These are phyloP conservation scores for Salix koriyanagi DNA, from an alignment of 345 rosid species.

Conservation along the genomic window DNA sequence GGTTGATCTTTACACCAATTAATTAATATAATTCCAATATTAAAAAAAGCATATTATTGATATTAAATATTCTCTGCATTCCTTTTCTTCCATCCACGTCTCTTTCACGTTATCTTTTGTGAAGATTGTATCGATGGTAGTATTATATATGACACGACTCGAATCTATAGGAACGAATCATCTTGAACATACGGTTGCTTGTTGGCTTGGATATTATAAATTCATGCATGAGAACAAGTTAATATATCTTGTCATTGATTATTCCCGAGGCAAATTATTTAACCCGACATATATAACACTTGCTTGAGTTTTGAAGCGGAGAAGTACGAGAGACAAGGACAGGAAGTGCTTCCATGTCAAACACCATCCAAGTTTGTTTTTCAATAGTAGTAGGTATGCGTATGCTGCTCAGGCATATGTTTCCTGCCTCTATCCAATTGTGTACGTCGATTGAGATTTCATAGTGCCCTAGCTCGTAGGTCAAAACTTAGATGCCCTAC, in stretches of 20 bases:
- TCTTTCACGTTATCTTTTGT: constrained; percentile 4
- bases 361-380: neutral
- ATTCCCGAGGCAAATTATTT: too few species aligned
- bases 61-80: too few species aligned
- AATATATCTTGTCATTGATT: too few species aligned
- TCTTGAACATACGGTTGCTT: neutral
- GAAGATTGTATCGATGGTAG: neutral
- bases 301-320: too few species aligned
- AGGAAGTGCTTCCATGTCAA: neutral
- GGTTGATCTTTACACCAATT: neutral
- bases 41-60: too few species aligned
- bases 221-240: too few species aligned
- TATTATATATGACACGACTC: neutral
- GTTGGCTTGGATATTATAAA: neutral
- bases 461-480: too few species aligned
- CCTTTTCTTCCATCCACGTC: too few species aligned
- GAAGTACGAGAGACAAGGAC: neutral
- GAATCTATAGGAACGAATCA: neutral
- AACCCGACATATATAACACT: too few species aligned
- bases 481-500: constrained; percentile 1
- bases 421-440: neutral
- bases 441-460: too few species aligned
- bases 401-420: neutral
- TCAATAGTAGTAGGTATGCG: neutral
- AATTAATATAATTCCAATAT: too few species aligned